A percentile compares a stretch with the other conserved stretches of the same genome.
These are phyloP conservation scores for Penicillium silybi DNA, from an alignment of 495 filamentous ascomycete genomes.

Conservation along the genomic window DNA sequence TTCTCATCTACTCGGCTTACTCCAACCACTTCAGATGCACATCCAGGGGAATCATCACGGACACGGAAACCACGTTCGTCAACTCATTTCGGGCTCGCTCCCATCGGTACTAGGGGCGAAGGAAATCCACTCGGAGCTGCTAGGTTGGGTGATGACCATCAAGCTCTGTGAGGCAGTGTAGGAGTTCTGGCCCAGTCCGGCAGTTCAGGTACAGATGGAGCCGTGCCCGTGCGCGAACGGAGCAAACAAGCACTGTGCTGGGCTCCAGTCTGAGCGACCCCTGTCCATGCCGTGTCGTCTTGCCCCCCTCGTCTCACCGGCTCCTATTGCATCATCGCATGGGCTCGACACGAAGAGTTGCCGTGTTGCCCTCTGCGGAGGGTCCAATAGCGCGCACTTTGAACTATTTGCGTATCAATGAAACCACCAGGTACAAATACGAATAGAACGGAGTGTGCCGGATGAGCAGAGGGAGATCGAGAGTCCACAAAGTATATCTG, in stretches of 20 bases:
- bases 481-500: constrained; percentile 17
- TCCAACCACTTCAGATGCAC: not conserved
- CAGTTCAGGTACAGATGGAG: constrained; percentile 3
- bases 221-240: constrained; percentile 3
- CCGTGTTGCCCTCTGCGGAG: not conserved
- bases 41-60: not conserved
- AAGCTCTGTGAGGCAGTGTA: no score
- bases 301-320: constrained; percentile 23
- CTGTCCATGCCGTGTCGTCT: constrained; percentile 23
- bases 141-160: not conserved
- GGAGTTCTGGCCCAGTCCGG: not conserved
- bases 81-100: not conserved
- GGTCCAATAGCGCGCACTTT: not conserved
- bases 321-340: constrained; percentile 10
- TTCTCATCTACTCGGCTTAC: not conserved
- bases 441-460: constrained; percentile 25
- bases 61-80: not conserved
- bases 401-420: no score
- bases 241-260: constrained; percentile 12
- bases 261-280: constrained; percentile 7
- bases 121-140: not conserved
- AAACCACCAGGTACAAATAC: no score
- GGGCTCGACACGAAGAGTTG: not conserved
- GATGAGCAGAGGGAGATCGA: constrained; percentile 21
- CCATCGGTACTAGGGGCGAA: not conserved